Evolutionary conservation across 495 filamentous ascomycete species (phyloP).

Genomic region (Podospora pseudoanserina): DNA sequence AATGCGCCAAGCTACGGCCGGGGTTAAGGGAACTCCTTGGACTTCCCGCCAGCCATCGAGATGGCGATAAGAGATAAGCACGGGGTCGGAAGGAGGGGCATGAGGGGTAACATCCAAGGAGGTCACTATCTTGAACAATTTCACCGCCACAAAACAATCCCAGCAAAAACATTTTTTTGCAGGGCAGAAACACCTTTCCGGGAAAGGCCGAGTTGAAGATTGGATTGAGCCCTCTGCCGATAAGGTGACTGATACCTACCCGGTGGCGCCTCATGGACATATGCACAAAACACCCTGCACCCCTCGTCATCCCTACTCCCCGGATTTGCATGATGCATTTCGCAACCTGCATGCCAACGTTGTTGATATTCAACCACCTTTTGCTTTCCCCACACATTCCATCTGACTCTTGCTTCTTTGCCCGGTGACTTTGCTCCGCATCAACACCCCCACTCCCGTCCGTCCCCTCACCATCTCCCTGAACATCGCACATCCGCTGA

Average conservation of each 20-base stretch:
- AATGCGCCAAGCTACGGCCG: neutral
- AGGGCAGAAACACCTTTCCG: no score
- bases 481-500: neutral
- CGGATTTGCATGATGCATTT: constrained; percentile 3
- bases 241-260: neutral
- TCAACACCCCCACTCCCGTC: neutral
- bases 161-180: no score
- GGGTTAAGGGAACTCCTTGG: neutral
- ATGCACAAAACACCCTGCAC: constrained; percentile 1
- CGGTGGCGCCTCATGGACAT: neutral
- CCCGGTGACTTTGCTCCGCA: neutral
- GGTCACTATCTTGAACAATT: no score
- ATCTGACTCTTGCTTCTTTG: neutral
- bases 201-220: no score
- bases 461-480: neutral
- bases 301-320: neutral
- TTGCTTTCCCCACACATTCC: no score
- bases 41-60: no score
- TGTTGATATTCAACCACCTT: neutral
- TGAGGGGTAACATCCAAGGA: no score
- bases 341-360: neutral
- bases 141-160: no score
- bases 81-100: no score
- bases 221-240: no score
- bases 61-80: no score